These are phyloP conservation scores for Gossypium turneri DNA, from an alignment of 345 rosid species.

Conservation along the genomic window DNA sequence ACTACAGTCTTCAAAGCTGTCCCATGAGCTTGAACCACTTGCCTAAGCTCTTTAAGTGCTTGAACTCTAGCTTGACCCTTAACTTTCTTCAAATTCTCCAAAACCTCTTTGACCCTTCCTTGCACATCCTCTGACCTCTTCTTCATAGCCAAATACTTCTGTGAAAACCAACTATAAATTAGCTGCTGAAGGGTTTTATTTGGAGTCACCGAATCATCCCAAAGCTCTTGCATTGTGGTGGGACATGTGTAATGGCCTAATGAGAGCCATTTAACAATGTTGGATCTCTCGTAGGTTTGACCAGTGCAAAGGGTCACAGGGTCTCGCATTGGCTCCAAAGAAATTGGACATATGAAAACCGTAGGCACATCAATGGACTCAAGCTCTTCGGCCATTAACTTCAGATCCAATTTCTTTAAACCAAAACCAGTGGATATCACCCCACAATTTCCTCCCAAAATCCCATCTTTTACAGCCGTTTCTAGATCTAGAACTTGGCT, in stretches of 20 bases:
- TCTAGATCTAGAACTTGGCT: conserved; percentile 73
- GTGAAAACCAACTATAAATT: conserved; percentile 66
- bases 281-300: conserved; percentile 64
- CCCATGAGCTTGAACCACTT: conserved; percentile 40
- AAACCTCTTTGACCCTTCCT: conserved; percentile 52
- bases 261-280: conserved; percentile 60
- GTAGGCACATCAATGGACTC: conserved; percentile 49
- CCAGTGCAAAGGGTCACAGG: conserved; percentile 77
- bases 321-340: conserved; percentile 67
- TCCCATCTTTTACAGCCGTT: conserved; percentile 68
- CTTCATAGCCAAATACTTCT: conserved; percentile 51
- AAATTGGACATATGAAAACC: conserved; percentile 70
- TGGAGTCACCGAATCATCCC: conserved; percentile 70
- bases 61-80: conserved; percentile 72
- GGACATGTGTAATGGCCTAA: conserved; percentile 69
- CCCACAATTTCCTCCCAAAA: conserved; percentile 54
- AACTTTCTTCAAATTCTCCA: conserved; percentile 52
- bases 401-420: conserved; percentile 57
- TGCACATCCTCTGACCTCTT: conserved; percentile 68
- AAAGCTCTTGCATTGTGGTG: conserved; percentile 73
- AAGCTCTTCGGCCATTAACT: conserved; percentile 58
- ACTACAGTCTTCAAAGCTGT: conserved; percentile 50
- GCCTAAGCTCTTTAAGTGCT: conserved; percentile 54
- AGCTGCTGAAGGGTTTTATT: conserved; percentile 61
- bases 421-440: conserved; percentile 22